A percentile compares a stretch with the other conserved stretches of the same genome.
These are phyloP conservation scores for Nakazawaea ambrosiae DNA, from an alignment of 805 yeast genomes.

Conservation along the genomic window DNA sequence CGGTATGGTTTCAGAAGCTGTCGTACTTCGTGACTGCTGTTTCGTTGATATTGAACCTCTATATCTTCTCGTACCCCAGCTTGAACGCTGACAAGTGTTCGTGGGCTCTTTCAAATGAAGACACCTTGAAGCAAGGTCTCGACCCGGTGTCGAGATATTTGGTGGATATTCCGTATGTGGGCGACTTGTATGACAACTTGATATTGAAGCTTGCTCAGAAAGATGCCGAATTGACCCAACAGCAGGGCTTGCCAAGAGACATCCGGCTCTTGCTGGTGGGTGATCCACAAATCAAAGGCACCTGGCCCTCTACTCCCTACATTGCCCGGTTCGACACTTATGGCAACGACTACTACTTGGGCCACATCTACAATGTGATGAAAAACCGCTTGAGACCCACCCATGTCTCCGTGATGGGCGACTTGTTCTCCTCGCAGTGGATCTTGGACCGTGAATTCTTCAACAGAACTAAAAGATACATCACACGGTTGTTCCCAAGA, in stretches of 20 bases:
- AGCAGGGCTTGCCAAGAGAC: slow-evolving; percentile 27
- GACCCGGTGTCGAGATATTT: slow-evolving; percentile 13
- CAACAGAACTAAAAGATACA: slow-evolving; percentile 68
- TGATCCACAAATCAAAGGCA: slow-evolving; percentile 95
- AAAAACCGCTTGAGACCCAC: slow-evolving; percentile 58
- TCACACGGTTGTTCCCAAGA: slow-evolving; percentile 60
- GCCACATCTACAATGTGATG: slow-evolving; percentile 74
- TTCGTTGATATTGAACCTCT: slow-evolving; percentile 47
- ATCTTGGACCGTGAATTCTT: slow-evolving; percentile 80
- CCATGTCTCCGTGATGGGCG: slow-evolving; percentile 88
- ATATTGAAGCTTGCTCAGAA: slow-evolving; percentile 15
- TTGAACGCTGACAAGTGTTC: slow-evolving; percentile 46
- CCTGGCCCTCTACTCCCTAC: slow-evolving; percentile 63
- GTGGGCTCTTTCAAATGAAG: slow-evolving; percentile 38
- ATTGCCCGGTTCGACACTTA: slow-evolving; percentile 72
- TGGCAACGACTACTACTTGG: slow-evolving; percentile 86
- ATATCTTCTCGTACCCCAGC: slow-evolving; percentile 75
- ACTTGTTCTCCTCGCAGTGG: slow-evolving; percentile 92
- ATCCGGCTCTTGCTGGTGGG: slow-evolving; percentile 79
- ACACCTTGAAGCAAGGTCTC: slow-evolving; percentile 16
- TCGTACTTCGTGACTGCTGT: slow-evolving; percentile 20
- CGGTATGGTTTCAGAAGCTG: background rate
- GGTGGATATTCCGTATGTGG: slow-evolving; percentile 23
- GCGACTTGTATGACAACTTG: slow-evolving; percentile 25
- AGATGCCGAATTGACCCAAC: slow-evolving; percentile 12